These are phyloP conservation scores for Erysiphe pulchra DNA, from an alignment of 2,329 filamentous ascomycete species.

Conservation along the genomic window DNA sequence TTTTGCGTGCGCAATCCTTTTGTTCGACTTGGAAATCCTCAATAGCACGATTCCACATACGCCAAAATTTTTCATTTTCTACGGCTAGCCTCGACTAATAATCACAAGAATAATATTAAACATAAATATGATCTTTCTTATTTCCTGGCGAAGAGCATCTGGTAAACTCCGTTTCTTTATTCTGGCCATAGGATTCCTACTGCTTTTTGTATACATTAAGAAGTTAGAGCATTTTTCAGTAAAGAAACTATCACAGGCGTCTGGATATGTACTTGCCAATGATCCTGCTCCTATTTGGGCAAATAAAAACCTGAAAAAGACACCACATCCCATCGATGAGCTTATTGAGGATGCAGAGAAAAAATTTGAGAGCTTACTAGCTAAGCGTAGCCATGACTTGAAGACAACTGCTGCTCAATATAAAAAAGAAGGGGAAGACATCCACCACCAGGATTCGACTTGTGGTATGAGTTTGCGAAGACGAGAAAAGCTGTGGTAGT, in stretches of 20 bases:
- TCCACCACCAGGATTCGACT: slow-evolving; percentile 35
- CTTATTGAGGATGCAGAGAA: slow-evolving; percentile 18
- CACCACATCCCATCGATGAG: slow-evolving; percentile 19
- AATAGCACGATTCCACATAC: too few species aligned
- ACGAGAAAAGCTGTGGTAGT: slow-evolving; percentile 26
- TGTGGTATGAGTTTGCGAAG: slow-evolving; percentile 28
- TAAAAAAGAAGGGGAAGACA: slow-evolving; percentile 27
- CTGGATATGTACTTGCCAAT: slow-evolving; percentile 1
- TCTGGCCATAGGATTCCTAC: slow-evolving; percentile 2
- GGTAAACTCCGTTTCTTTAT: slow-evolving; percentile 6
- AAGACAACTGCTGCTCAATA: slow-evolving; percentile 24
- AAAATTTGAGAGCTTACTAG: slow-evolving; percentile 16
- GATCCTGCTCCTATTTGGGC: slow-evolving; percentile 1
- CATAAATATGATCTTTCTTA: slow-evolving; percentile 9
- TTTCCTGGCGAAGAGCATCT: slow-evolving; percentile 9
- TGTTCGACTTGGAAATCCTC: too few species aligned
- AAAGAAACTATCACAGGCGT: slow-evolving; percentile 1
- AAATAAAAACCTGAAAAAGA: slow-evolving; percentile 1
- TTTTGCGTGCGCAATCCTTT: too few species aligned
- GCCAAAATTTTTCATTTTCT: background rate
- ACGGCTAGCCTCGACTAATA: background rate
- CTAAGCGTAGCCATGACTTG: slow-evolving; percentile 19
- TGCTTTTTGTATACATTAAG: slow-evolving; percentile 3
- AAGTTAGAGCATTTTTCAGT: background rate
- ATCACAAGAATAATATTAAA: slow-evolving; percentile 3